phyloP scores from a whole-genome alignment of 2,329 filamentous ascomycete species.

The Ceratocystiopsis sp. region DNA sequence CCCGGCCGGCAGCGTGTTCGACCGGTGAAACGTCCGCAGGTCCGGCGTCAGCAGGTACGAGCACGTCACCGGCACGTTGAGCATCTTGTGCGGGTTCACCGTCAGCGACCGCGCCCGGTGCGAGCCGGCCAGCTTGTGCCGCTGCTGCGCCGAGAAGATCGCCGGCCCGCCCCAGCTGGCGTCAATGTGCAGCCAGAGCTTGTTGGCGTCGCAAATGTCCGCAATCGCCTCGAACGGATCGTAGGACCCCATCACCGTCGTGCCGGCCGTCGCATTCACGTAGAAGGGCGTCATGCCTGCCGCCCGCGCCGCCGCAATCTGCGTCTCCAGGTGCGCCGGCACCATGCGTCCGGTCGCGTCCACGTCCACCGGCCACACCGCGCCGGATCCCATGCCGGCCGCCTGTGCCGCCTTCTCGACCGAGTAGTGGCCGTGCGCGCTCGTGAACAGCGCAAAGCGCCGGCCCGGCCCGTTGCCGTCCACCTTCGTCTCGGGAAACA shows the following conservation, averaged over 20 bases:
- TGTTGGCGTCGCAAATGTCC: conserved; percentile 50
- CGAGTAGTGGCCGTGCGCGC: conserved; percentile 80
- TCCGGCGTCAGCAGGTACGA: conserved; percentile 74
- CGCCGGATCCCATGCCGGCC: conserved; percentile 61
- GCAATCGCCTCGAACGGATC: conserved; percentile 61
- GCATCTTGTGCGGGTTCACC: conserved; percentile 95
- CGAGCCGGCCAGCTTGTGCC: conserved; percentile 48
- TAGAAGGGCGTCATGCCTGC: conserved; percentile 74
- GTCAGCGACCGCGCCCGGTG: conserved; percentile 67
- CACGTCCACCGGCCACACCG: conserved; percentile 59
- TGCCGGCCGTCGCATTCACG: conserved; percentile 89
- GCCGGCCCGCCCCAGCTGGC: conserved; percentile 80
- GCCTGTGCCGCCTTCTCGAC: conserved; percentile 90
- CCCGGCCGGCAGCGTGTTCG: conserved; percentile 73
- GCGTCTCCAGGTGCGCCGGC: conserved; percentile 42
- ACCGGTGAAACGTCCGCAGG: conserved; percentile 56
- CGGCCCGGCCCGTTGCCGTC: conserved; percentile 43
- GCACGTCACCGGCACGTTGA: conserved; percentile 79
- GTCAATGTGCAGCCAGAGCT: conserved; percentile 86
- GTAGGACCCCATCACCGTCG: conserved; percentile 80
- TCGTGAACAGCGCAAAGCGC: conserved; percentile 74
- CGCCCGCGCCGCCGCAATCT: conserved; percentile 42
- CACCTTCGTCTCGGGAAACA: conserved; percentile 64
- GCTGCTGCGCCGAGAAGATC: conserved; percentile 53
- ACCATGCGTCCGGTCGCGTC: conserved; percentile 59